Evolutionary conservation across 768 basidiomycete species (phyloP).

Genomic region (Multifurca ochricompacta): DNA sequence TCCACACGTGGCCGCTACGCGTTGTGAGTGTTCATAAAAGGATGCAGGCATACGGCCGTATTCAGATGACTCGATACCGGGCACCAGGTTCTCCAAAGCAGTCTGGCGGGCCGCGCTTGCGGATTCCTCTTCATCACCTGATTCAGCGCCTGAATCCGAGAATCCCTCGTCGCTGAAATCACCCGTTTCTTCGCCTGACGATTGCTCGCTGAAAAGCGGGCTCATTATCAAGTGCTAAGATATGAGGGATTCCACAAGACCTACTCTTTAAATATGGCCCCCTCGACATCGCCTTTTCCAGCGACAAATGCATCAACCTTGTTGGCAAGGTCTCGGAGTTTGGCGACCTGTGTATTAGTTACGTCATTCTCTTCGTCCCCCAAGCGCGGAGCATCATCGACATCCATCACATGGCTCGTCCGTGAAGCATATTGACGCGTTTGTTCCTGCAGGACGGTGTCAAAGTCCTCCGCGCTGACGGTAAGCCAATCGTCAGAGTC

Average conservation of each 20-base stretch:
- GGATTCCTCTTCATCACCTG: constrained; percentile 21
- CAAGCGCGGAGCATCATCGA: constrained; percentile 30
- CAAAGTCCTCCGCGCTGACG: constrained; percentile 67
- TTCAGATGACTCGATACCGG: constrained; percentile 68
- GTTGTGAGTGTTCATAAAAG: constrained; percentile 63
- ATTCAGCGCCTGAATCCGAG: constrained; percentile 27
- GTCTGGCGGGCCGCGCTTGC: constrained; percentile 41
- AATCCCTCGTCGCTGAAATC: constrained; percentile 37
- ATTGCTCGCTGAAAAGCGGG: constrained; percentile 40
- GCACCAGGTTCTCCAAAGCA: constrained; percentile 76
- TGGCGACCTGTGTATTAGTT: constrained; percentile 57
- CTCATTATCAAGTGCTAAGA: background rate
- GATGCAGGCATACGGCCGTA: constrained; percentile 84
- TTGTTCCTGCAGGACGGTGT: constrained; percentile 54
- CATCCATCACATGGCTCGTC: constrained; percentile 40
- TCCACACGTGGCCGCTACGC: constrained; percentile 36
- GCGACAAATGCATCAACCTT: constrained; percentile 90
- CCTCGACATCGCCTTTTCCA: constrained; percentile 81
- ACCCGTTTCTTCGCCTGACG: constrained; percentile 36
- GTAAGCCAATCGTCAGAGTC: constrained; percentile 84
- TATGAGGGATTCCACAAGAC: constrained; percentile 23
- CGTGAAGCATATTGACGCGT: constrained; percentile 17
- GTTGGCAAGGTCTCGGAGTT: constrained; percentile 66
- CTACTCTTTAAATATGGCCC: constrained; percentile 87
- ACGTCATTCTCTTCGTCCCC: constrained; percentile 41